Evolutionary conservation across 306 rosid species (phyloP).

Genomic region (Glycine tomentella): DNA sequence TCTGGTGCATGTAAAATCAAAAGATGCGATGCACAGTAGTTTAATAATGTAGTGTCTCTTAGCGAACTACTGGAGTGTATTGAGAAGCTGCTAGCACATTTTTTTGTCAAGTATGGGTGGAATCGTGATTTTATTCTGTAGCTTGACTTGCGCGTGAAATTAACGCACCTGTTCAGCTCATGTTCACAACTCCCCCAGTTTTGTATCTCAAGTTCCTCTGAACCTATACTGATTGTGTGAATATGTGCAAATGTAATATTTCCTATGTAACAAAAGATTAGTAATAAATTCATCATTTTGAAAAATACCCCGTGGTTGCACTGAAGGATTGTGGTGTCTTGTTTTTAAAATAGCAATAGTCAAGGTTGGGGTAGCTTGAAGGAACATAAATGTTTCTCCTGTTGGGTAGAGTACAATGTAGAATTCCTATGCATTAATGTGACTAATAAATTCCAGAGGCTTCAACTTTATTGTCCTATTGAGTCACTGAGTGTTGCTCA

Average conservation of each 20-base stretch:
- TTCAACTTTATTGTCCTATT: not conserved
- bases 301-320: not conserved
- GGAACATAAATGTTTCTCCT: conserved; percentile 9
- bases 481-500: not conserved
- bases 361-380: not conserved
- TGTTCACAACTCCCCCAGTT: conserved; percentile 11
- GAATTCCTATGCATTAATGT: not conserved
- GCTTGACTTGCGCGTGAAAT: conserved; percentile 13
- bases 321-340: not conserved
- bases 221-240: not conserved
- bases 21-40: conserved; percentile 12
- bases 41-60: not conserved
- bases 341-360: not conserved
- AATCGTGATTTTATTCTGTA: not conserved
- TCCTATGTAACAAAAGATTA: too few relatives aligned
- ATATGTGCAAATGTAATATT: too few relatives aligned
- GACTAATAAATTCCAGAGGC: not conserved
- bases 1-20: conserved; percentile 1
- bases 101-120: not conserved
- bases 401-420: not conserved
- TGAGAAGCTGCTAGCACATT: conserved; percentile 4
- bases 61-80: not conserved
- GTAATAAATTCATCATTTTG: not conserved
- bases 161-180: conserved; percentile 11
- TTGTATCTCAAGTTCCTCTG: not conserved